Evolutionary conservation across 2,329 filamentous ascomycete species (phyloP).

Genomic region (Cladosporium sphaerospermum): DNA sequence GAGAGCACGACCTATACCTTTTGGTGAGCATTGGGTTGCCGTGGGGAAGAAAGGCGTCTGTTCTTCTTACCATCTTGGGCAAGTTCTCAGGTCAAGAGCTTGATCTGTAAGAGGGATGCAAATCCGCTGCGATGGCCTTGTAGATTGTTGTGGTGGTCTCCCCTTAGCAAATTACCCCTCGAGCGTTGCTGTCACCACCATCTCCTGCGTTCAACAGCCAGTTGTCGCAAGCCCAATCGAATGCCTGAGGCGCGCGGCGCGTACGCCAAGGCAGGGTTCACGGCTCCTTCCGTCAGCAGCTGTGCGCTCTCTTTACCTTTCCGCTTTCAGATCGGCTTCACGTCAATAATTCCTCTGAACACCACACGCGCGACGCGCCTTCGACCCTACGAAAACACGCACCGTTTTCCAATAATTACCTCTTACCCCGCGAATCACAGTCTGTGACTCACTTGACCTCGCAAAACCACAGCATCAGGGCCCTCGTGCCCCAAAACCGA

Average conservation of each 20-base stretch:
- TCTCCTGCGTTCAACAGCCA: constrained; percentile 8
- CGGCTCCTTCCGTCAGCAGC: not conserved
- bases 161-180: not conserved
- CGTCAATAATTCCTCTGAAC: not conserved
- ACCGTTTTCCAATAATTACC: not conserved
- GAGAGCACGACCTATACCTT: constrained; percentile 80
- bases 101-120: not conserved
- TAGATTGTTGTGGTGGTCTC: no score
- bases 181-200: not conserved
- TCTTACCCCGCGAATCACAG: not conserved
- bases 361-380: not conserved
- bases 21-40: constrained; percentile 6
- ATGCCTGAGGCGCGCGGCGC: not conserved
- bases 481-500: not conserved
- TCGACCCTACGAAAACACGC: not conserved
- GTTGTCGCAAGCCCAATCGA: constrained; percentile 1
- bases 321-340: constrained; percentile 2
- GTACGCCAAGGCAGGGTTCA: not conserved
- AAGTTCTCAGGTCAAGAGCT: not conserved
- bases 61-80: constrained; percentile 9
- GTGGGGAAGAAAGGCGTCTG: not conserved
- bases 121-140: no score
- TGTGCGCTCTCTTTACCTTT: not conserved
- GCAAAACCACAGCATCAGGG: not conserved
- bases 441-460: not conserved